A percentile compares a stretch with the other conserved stretches of the same genome.
Conservation (phyloP, 768 basidiomycete species). For the Rhizopogon vinicolor region DNA sequence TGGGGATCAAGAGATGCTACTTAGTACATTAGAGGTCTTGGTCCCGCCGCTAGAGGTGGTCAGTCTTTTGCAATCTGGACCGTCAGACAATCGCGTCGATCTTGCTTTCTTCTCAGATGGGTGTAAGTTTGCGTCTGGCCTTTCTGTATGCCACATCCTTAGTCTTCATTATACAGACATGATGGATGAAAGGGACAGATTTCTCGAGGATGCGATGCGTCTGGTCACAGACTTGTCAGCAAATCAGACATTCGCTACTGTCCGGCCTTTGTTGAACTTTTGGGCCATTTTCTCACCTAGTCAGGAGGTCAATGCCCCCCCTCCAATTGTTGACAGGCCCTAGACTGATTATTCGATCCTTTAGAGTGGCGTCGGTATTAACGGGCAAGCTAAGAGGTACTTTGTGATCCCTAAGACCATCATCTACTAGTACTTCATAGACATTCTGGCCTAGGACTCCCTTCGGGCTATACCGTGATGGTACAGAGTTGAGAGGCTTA, state of each 20-base stretch:
- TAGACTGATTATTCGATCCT: background rate
- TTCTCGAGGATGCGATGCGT: conserved; percentile 58
- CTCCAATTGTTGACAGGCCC: background rate
- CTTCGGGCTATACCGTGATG: conserved; percentile 73
- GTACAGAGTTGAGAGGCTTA: conserved; percentile 71
- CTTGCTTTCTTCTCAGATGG: conserved; percentile 77
- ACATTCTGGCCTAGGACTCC: conserved; percentile 45
- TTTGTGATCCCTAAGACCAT: conserved; percentile 8
- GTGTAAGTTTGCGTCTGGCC: conserved; percentile 41
- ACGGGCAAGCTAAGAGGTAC: conserved; percentile 67
- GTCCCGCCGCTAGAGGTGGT: conserved; percentile 48
- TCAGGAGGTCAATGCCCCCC: conserved; percentile 45
- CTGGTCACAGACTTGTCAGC: conserved; percentile 66
- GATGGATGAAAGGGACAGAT: conserved; percentile 51
- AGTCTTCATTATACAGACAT: conserved; percentile 39
- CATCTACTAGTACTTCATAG: background rate
- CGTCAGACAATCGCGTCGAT: conserved; percentile 62
- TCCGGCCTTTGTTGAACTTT: conserved; percentile 72
- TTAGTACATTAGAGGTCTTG: conserved; percentile 4
- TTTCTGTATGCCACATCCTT: background rate
- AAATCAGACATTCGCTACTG: conserved; percentile 75
- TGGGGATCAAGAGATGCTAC: background rate
- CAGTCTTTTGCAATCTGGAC: conserved; percentile 58
- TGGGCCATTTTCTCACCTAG: conserved; percentile 80
- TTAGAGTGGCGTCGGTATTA: conserved; percentile 65